A percentile compares a stretch with the other conserved stretches of the same genome.
Conservation (phyloP, 306 rosid genomes). For the Hippophae rhamnoides region DNA sequence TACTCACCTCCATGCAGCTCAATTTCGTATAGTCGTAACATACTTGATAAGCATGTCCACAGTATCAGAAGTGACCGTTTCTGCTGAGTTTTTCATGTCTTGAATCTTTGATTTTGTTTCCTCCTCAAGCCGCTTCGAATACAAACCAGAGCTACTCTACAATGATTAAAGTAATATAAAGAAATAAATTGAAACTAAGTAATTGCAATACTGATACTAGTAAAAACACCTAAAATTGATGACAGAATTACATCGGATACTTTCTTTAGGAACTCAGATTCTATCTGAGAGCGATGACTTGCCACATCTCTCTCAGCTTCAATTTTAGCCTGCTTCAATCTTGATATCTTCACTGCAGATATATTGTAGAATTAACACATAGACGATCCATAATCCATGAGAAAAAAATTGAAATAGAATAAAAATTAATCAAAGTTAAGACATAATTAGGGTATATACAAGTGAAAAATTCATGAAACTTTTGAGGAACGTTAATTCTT, state of each 20-base stretch:
- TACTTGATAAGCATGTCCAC: slow-evolving; percentile 50
- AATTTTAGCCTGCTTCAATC: slow-evolving; percentile 67
- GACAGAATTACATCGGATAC: slow-evolving; percentile 42
- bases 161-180: background rate
- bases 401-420: background rate
- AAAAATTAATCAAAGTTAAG: background rate
- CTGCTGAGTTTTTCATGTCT: slow-evolving; percentile 33
- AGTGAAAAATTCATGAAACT: background rate
- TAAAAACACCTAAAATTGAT: too few species aligned
- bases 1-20: background rate
- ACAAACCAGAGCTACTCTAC: slow-evolving; percentile 54
- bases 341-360: slow-evolving; percentile 40
- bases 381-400: background rate
- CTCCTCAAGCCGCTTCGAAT: slow-evolving; percentile 55
- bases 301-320: slow-evolving; percentile 64
- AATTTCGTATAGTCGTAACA: slow-evolving; percentile 43
- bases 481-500: slow-evolving; percentile 1
- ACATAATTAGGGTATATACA: too few species aligned
- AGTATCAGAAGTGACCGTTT: slow-evolving; percentile 38
- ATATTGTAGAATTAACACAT: background rate
- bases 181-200: background rate
- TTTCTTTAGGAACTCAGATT: slow-evolving; percentile 53
- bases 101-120: slow-evolving; percentile 53
- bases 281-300: slow-evolving; percentile 46
- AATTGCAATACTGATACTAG: background rate